Base-by-base conservation (phyloP, 495 filamentous ascomycete genomes). In the Daldinia grandis region DNA sequence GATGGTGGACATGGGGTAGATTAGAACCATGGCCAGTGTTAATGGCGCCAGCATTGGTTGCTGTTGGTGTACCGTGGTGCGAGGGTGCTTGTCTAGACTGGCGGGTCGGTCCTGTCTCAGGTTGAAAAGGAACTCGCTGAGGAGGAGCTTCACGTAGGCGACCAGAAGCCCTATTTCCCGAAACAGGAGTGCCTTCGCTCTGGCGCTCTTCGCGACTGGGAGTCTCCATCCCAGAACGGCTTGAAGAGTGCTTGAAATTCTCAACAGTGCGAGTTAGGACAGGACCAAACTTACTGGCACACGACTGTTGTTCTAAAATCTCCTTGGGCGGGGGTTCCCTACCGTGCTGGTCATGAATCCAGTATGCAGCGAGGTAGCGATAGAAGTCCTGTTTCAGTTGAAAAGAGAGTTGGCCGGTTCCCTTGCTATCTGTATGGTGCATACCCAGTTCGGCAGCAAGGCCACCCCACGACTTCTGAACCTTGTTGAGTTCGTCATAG, bases 381-480 rank as follows among this genome's bases (percentile, higher is more conserved):
- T 94, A 95, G 79, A 93, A 95, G 51, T 89, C 86, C 25, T 89
- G 91, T 80, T 95, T 95, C 53, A 95, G 77, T 24, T 87, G 83
- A 77, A 93, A 95, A 3, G 91, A 91, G 61, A 90, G 85, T 1
- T 91, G 89, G 19, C 91, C 88, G 15, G 89, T 84, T 64, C 91
- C 91, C 60, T 86, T 84, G 27, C 83, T 83, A 44, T 85, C 86
- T 15, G 87, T 76, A 31, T 76, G 81, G 68, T 82, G 80, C 60
- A 85, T 75, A 30, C 88, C 85, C 63, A 94, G 87, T 49, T 90
- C 87, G 14, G 86, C 81, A 7, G 89, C 90, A 40, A 95, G 83
- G 66, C 86, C 86, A 55, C 91, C 85, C 92, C 92, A 95, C 58
- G 89, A 89, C 31, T 93, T 83, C 81, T 93, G 93, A 71, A 93